Base-by-base conservation (phyloP, 768 basidiomycete genomes). In the Mycena belliarum region DNA sequence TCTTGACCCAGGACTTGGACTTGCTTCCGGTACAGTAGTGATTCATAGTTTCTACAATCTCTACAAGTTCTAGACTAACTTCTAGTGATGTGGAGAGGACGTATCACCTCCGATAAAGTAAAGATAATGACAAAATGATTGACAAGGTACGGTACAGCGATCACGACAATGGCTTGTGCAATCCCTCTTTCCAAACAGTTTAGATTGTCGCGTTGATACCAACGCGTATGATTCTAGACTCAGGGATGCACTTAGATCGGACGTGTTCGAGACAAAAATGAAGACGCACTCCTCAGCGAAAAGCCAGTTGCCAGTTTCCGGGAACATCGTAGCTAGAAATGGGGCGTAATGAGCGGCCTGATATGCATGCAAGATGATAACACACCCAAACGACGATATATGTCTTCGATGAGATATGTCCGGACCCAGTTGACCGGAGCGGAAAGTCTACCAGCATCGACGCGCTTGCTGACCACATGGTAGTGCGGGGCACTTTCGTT, bases 371-470 rank as follows among this genome's bases (percentile, higher is more conserved):
- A 29, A 24, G 4, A 40, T n/a, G 33, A 14, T 58, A 18, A 66
- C 74, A 54, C 53, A 84, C 82, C 72, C 35, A 88, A 66, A 23
- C 84, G 80, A 37, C 79, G 79, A 68, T 88, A 88, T 1, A 89
- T 64, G n/a, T 77, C 80, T 65, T 88, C 86, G 37, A 88, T 79
- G 23, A 88, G 71, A 49, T 81, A 70, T 16, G 65, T 70, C 32
- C 87, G 74, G 11, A 82, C 20, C 71, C 76, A 81, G 49, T 78
- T 78, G 14, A 75, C 57, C 23, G 77, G 33, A 0, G 68, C 63
- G 1, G 74, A 67, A 12, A 77, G 47, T 35, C 66, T 66, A 4
- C 76, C 75, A 28, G 65, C 74, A 15, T 66, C 35, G 4, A 76
- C 55, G n/a, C 68, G 60, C 61, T 72, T 75, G 67, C 82, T 80